Evolutionary conservation across 768 basidiomycete species (phyloP), one percentile per base, ranked within the genome.

Genomic region (Mycena amicta): DNA sequence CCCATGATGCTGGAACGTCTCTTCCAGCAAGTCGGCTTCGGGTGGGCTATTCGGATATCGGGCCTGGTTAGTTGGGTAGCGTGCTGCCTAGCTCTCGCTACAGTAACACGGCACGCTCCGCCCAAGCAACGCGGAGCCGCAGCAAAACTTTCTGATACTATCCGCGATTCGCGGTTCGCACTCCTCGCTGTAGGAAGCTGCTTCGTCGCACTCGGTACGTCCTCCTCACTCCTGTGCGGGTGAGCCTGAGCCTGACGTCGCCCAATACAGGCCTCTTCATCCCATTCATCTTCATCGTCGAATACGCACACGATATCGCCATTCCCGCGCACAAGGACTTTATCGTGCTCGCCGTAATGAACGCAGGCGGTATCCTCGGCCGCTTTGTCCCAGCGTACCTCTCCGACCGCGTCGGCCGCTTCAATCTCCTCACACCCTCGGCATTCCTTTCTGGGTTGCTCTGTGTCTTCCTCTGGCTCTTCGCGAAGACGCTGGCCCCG

Each of bases 201-300:
- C 56, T 75, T 88, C 29, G 81, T 86, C 16, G 84, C 85, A 15
- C 72, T 89, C 29, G 87, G 88, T 88, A 61, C 43, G 83, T 64
- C 41, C 40, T 47, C 41, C 39, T 43, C 20, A 13, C n/a, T 12
- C 37, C 41, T 12, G 16, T 41, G n/a, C 12, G 57, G 22, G 54
- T 11, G 6, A 46, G 23, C 45, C 12, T 46, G 12, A 46, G 45
- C 6, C 16, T 46, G 5, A 33, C 22, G 26, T 55, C 40, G 2
- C 45, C 30, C 18, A 39, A 16, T 13, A 63, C n/a, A 90, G 89
- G 88, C 26, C 72, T 89, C 3, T 90, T 88, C 71, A 85, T 84
- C 23, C 89, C 89, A 5, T 86, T 83, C 69, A 87, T 89, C 67
- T 91, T 84, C 73, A 83, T 91, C 53, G 80, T 83, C 22, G 79